Evolutionary conservation across 2,329 filamentous ascomycete genomes (phyloP).

Genomic region (Hypoxylon rubiginosum): DNA sequence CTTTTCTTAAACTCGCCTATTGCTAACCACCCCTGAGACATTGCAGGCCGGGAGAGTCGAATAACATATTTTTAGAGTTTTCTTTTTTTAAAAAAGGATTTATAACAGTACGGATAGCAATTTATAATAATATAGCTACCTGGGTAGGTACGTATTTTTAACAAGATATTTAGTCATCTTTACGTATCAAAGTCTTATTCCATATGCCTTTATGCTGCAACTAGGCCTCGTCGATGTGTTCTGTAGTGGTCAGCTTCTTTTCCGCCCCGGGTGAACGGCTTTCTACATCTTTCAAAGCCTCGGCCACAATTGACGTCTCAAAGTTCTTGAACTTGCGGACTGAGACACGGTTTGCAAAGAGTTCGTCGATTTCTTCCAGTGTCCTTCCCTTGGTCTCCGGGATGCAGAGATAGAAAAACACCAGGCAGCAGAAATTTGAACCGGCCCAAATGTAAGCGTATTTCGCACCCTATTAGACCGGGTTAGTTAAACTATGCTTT

Average conservation of each 20-base stretch:
- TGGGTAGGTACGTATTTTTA: too few species aligned
- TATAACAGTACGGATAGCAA: too few species aligned
- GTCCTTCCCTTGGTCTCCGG: slow-evolving; percentile 50
- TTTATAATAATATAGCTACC: too few species aligned
- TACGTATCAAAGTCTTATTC: too few species aligned
- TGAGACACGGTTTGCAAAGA: slow-evolving; percentile 48
- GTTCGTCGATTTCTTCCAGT: slow-evolving; percentile 51
- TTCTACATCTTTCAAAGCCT: slow-evolving; percentile 46
- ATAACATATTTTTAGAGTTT: too few species aligned
- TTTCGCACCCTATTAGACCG: slow-evolving; percentile 54
- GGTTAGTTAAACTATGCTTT: slow-evolving; percentile 7
- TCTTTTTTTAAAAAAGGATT: too few species aligned
- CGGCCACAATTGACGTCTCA: slow-evolving; percentile 45
- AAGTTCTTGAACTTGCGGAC: slow-evolving; percentile 48
- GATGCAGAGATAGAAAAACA: slow-evolving; percentile 49
- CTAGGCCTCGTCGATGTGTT: slow-evolving; percentile 36
- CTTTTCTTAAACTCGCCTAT: too few species aligned
- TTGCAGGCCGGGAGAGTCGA: too few species aligned
- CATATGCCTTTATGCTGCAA: not conserved
- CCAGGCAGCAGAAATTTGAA: slow-evolving; percentile 47
- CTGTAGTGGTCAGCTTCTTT: slow-evolving; percentile 26
- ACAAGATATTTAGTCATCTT: too few species aligned
- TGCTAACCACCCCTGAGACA: too few species aligned
- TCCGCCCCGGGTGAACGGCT: slow-evolving; percentile 15
- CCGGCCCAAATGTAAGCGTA: slow-evolving; percentile 60